phyloP scores from a whole-genome alignment of 1,284 basidiomycete genomes.

The Moesziomyces sp. region DNA sequence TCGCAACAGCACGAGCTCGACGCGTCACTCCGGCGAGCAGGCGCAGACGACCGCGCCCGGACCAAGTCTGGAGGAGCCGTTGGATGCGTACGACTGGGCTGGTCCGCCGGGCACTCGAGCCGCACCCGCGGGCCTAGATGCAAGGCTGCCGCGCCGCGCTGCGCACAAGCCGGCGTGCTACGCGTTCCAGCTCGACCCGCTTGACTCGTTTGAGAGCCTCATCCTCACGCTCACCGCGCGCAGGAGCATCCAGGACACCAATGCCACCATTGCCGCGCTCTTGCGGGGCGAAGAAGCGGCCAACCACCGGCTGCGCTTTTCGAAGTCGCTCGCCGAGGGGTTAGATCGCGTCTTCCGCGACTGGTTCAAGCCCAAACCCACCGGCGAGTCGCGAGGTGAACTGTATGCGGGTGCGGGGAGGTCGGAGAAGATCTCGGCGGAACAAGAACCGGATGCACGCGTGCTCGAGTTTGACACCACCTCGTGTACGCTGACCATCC shows the following conservation, averaged over 20 bases:
- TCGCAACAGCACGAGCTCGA: background rate
- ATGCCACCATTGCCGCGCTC: slow-evolving; percentile 19
- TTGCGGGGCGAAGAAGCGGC: slow-evolving; percentile 21
- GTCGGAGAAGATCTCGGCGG: background rate
- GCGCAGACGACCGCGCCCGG: background rate
- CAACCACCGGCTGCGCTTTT: slow-evolving; percentile 35
- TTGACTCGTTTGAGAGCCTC: slow-evolving; percentile 57
- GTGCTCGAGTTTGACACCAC: slow-evolving; percentile 50
- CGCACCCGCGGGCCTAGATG: slow-evolving; percentile 2
- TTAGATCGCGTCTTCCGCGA: slow-evolving; percentile 56
- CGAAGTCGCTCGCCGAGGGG: slow-evolving; percentile 52
- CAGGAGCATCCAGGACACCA: slow-evolving; percentile 15
- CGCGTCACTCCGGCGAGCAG: background rate
- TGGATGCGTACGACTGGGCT: slow-evolving; percentile 53
- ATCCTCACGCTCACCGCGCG: slow-evolving; percentile 49
- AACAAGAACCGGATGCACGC: slow-evolving; percentile 8
- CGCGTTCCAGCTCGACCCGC: slow-evolving; percentile 55
- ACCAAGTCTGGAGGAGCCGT: slow-evolving; percentile 24
- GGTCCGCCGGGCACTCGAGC: slow-evolving; percentile 33
- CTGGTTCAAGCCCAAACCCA: slow-evolving; percentile 42
- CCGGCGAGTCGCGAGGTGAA: background rate
- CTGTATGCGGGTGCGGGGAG: background rate
- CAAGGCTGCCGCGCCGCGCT: slow-evolving; percentile 4
- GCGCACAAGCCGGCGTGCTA: slow-evolving; percentile 38
- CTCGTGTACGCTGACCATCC: slow-evolving; percentile 48